Evolutionary conservation across 2,329 filamentous ascomycete genomes (phyloP).

Genomic region (Grosmannia huntii): DNA sequence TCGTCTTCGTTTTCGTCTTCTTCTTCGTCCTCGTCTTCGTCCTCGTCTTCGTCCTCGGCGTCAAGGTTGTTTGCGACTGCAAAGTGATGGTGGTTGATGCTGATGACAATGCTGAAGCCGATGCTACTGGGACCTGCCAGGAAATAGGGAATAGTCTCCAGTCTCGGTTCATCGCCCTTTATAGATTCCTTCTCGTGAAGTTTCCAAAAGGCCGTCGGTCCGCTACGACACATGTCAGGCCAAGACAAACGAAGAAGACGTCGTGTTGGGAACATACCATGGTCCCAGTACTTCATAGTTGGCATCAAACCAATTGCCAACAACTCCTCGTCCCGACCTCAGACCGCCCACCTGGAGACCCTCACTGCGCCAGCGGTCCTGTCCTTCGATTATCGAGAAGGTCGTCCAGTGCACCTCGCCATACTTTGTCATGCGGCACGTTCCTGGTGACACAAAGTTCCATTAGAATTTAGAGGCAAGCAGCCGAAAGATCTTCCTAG

Average conservation of each 20-base stretch:
- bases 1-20: not conserved
- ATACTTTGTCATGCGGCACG: constrained; percentile 51
- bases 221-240: not conserved
- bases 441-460: constrained; percentile 26
- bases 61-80: not conserved
- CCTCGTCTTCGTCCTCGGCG: not conserved
- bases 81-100: constrained; percentile 4
- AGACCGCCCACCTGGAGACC: constrained; percentile 61
- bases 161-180: not conserved
- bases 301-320: constrained; percentile 72
- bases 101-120: constrained; percentile 6
- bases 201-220: constrained; percentile 7
- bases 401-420: constrained; percentile 67
- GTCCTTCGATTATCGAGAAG: constrained; percentile 47
- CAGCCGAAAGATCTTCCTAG: not conserved
- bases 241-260: not conserved
- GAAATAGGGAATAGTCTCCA: constrained; percentile 2
- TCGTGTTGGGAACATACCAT: not conserved
- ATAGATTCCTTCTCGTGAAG: constrained; percentile 19
- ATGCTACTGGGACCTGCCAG: constrained; percentile 1
- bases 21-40: constrained; percentile 3
- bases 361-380: constrained; percentile 66
- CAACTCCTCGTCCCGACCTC: constrained; percentile 49
- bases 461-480: not conserved
- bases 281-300: constrained; percentile 57